Conservation (phyloP, 768 basidiomycete species). For the Leccinum longicurvipes region DNA sequence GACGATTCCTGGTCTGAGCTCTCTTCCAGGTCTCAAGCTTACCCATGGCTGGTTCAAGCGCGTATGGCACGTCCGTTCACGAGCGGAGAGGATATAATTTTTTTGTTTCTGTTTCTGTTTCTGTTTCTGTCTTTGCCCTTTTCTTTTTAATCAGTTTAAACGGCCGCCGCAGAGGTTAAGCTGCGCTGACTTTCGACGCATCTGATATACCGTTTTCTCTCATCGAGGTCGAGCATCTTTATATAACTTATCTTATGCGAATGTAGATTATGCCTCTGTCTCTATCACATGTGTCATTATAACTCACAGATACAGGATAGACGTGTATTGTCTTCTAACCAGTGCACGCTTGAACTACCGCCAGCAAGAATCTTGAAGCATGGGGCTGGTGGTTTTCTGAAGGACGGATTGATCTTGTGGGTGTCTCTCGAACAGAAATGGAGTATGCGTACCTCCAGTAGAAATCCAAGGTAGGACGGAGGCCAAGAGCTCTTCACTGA, state of each 20-base stretch:
- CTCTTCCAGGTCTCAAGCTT: conserved; percentile 23
- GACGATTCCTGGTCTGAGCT: conserved; percentile 17
- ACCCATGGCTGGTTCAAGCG: conserved; percentile 31
- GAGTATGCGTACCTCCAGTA: conserved; percentile 49
- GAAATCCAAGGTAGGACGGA: no score
- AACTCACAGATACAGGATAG: conserved; percentile 1
- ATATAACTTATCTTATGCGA: conserved; percentile 5
- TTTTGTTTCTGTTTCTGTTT: neutral
- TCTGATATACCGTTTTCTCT: neutral
- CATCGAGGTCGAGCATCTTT: neutral
- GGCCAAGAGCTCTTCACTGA: no score
- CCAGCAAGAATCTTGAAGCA: neutral
- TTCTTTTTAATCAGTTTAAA: conserved; percentile 3
- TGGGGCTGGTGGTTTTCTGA: conserved; percentile 37
- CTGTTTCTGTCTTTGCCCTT: neutral
- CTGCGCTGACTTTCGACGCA: conserved; percentile 14
- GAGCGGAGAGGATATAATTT: conserved; percentile 20
- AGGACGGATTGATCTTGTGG: conserved; percentile 67
- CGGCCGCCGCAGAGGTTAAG: neutral
- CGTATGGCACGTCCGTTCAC: conserved; percentile 32
- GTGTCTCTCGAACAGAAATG: conserved; percentile 27
- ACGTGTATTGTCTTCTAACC: conserved; percentile 4
- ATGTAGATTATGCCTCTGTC: conserved; percentile 1
- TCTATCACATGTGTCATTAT: neutral
- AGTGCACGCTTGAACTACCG: neutral